Evolutionary conservation across 2,329 filamentous ascomycete species (phyloP), one percentile per base, ranked within the genome.

Genomic region (Penicillium sp.): DNA sequence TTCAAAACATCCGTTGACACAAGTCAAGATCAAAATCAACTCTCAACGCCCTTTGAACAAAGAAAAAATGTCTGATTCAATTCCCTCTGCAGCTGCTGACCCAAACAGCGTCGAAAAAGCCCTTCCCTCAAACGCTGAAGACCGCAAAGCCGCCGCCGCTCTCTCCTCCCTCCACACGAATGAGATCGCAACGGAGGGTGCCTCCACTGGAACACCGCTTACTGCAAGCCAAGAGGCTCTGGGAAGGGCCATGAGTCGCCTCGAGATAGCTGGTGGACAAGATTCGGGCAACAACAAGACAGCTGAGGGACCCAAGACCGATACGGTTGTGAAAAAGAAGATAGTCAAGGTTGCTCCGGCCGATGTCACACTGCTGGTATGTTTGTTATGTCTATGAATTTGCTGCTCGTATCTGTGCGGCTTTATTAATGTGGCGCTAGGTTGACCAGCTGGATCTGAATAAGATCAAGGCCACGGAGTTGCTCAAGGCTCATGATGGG

Each of bases 71-170:
- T 74, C 77, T 22, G 76, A 79, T 59, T 67, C 74, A 10, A 72
- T 77, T 48, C 72, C 75, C 26, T 72, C 77, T 22, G 71, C 73
- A 30, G 66, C 69, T 33, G 64, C 70, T 31, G 73, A 72, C 43
- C 67, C 67, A 33, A 69, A 73, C 28, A 62, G 71, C 19, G 58
- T 60, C 31, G 67, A 73, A 31, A 69, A 71, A 36, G 50, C 64
- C 8, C 66, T 73, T 42, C 75, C 77, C 40, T 68, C 72, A 35
- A 77, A 76, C 58, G 77, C 77, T 30, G 78, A 80, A 70, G 78
- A 80, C 65, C 78, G 78, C 63, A 79, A 78, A 67, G 77, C 78
- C 11, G 78, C 78, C 17, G 78, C 77, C 14, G 78, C 78, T 9
- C 76, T 80, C 47, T 78, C 76, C 56, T 71, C 78, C 35, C 73